Percentiles rank a stretch among this genome's conserved stretches.
phyloP scores from a whole-genome alignment of 2,329 filamentous ascomycete genomes.

The Penicillium sp. region DNA sequence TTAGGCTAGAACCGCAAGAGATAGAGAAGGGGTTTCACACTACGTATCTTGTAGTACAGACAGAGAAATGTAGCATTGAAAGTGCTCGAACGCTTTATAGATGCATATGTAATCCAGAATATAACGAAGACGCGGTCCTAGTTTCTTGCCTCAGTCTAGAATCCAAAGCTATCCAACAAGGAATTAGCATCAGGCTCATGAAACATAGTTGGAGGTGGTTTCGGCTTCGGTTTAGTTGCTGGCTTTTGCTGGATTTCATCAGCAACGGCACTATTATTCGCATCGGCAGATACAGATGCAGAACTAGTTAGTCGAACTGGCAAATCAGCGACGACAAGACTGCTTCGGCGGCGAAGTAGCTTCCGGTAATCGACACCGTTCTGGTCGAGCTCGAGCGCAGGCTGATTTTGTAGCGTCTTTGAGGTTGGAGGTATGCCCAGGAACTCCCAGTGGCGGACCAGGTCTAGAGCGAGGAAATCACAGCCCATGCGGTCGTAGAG shows the following conservation, averaged over 20 bases:
- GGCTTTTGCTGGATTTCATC: slow-evolving; percentile 33
- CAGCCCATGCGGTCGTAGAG: slow-evolving; percentile 92
- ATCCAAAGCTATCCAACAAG: slow-evolving; percentile 89
- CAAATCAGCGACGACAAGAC: slow-evolving; percentile 74
- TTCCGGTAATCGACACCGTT: slow-evolving; percentile 61
- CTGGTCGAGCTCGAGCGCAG: slow-evolving; percentile 25
- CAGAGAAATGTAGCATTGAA: background rate
- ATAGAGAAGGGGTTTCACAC: background rate
- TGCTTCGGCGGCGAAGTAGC: slow-evolving; percentile 69
- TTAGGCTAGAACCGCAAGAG: background rate
- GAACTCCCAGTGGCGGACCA: slow-evolving; percentile 61
- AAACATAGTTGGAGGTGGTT: slow-evolving; percentile 73
- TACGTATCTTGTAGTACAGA: background rate
- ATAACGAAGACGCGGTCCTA: background rate
- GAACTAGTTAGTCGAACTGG: slow-evolving; percentile 41
- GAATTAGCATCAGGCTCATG: slow-evolving; percentile 90
- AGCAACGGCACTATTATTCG: slow-evolving; percentile 24
- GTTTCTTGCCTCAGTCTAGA: slow-evolving; percentile 52
- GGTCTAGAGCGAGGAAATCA: slow-evolving; percentile 80
- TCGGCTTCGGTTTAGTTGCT: slow-evolving; percentile 51
- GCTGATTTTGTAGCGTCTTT: slow-evolving; percentile 39
- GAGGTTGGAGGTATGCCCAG: slow-evolving; percentile 23
- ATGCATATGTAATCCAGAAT: background rate
- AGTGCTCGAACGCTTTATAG: background rate
- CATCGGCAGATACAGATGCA: slow-evolving; percentile 23